Evolutionary conservation across 257 asterid species (phyloP), one percentile per base, ranked within the genome.

Genomic region (Nicotiana paniculata): DNA sequence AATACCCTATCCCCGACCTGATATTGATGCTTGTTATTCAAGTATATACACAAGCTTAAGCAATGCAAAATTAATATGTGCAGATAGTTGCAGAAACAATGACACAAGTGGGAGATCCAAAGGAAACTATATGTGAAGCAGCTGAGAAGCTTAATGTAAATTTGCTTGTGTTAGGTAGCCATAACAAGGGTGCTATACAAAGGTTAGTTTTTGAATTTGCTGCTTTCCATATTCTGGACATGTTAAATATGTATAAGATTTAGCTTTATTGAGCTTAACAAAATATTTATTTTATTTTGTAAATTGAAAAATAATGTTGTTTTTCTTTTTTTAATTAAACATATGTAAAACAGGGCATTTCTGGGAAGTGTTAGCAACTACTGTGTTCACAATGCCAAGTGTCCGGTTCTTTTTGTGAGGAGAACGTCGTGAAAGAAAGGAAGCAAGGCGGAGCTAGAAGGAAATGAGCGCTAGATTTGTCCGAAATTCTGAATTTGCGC

Each of bases 301-400:
- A 43, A 43, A 43, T 77, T 17, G 70, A 35, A 11, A 9, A 35
- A 79, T 15, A 9, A 62, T 80, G 48, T 43, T 16, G 10, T 46
- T 13, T 46, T 16, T 33, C 37, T n/a, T 9, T 5, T 26, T 21
- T 21, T 21, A 21, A 21, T 21, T 65, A 16, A 1, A 46, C 9
- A 32, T 68, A 1, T 66, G 32, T 10, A 17, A 12, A 55, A 54
- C 86, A 92, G 95, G 93, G 90, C 92, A 17, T 87, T 91, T 85
- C 89, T 92, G 65, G 95, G 97, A 81, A 92, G 97, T 79, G 93
- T 92, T 69, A 91, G 95, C 90, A 88, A 90, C 84, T 91, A 88
- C 54, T 90, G 97, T 68, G 90, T 90, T 21, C 90, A 90, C 89
- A 89, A 88, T 82, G 93, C 93, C 82, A 88, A 87, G 81, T 81